These are phyloP conservation scores for Neofusicoccum sp. DNA, from an alignment of 2,329 filamentous ascomycete genomes.

Conservation along the genomic window DNA sequence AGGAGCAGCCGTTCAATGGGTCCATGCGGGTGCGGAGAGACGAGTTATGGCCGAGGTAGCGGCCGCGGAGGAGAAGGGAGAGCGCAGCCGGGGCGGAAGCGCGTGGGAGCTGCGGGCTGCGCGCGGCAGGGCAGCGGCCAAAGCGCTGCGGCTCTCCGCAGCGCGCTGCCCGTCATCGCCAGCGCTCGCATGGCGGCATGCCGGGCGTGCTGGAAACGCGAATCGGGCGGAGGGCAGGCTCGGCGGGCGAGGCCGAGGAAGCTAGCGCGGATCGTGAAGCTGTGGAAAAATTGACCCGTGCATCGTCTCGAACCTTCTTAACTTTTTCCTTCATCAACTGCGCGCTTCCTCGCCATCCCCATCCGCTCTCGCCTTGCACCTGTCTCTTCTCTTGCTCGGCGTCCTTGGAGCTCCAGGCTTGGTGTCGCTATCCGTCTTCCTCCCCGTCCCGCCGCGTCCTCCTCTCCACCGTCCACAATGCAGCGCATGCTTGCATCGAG, in stretches of 20 bases:
- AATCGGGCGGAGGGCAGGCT: neutral
- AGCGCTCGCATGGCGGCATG: no score
- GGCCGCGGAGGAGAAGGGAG: neutral
- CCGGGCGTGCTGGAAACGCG: neutral
- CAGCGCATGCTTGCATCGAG: constrained; percentile 89
- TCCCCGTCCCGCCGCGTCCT: neutral
- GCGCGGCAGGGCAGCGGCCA: no score
- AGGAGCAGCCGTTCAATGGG: neutral
- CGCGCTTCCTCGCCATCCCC: constrained; percentile 6
- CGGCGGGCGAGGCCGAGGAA: neutral
- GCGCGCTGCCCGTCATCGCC: no score
- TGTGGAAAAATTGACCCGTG: neutral
- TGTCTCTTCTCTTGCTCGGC: constrained; percentile 4
- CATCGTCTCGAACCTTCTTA: constrained; percentile 16
- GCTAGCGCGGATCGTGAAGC: constrained; percentile 8
- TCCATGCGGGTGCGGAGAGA: constrained; percentile 10
- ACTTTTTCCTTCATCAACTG: constrained; percentile 19
- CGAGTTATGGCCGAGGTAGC: constrained; percentile 15
- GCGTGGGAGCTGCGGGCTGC: no score
- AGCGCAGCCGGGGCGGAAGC: neutral
- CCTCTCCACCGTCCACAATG: constrained; percentile 62
- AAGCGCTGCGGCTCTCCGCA: no score
- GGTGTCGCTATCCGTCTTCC: constrained; percentile 2
- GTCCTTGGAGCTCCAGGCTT: constrained; percentile 15
- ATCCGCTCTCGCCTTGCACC: constrained; percentile 14